Evolutionary conservation across 2,329 filamentous ascomycete genomes (phyloP).

Genomic region (Arthrobotrys megalospora): DNA sequence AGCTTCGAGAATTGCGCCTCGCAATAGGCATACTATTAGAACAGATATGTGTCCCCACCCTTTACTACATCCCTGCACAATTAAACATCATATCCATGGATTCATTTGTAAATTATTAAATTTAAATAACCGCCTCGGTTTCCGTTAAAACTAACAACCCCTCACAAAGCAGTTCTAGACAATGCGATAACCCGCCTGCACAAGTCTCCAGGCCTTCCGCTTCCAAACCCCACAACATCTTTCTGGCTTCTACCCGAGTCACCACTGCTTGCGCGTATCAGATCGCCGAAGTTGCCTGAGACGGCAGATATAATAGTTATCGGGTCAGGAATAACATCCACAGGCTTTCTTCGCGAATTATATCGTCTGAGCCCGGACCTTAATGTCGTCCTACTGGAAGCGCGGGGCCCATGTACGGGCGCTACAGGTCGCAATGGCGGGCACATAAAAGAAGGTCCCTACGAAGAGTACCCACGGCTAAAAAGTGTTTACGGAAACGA

Average conservation of each 20-base stretch:
- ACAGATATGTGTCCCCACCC: conserved; percentile 51
- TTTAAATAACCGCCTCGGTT: no score
- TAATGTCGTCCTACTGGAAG: conserved; percentile 71
- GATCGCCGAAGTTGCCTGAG: conserved; percentile 66
- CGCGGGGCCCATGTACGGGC: conserved; percentile 70
- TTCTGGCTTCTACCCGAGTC: conserved; percentile 71
- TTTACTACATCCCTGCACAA: not conserved
- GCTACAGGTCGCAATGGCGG: conserved; percentile 73
- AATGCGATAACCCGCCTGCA: conserved; percentile 12
- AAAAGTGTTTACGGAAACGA: conserved; percentile 65
- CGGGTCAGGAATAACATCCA: conserved; percentile 73
- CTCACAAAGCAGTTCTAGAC: conserved; percentile 45
- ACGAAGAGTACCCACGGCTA: conserved; percentile 68
- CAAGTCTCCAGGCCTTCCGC: conserved; percentile 68
- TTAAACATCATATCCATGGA: not conserved
- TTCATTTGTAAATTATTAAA: not conserved
- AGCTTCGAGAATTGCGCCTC: conserved; percentile 29
- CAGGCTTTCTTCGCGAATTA: conserved; percentile 67
- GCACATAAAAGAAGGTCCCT: conserved; percentile 70
- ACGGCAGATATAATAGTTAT: conserved; percentile 71
- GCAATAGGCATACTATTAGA: conserved; percentile 31
- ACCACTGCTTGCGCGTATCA: conserved; percentile 66
- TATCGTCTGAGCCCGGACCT: conserved; percentile 59
- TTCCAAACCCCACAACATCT: conserved; percentile 68
- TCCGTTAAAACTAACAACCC: conserved; percentile 23